Conservation (phyloP, 345 rosid species). For the Cardamine chenopodiifolia region DNA sequence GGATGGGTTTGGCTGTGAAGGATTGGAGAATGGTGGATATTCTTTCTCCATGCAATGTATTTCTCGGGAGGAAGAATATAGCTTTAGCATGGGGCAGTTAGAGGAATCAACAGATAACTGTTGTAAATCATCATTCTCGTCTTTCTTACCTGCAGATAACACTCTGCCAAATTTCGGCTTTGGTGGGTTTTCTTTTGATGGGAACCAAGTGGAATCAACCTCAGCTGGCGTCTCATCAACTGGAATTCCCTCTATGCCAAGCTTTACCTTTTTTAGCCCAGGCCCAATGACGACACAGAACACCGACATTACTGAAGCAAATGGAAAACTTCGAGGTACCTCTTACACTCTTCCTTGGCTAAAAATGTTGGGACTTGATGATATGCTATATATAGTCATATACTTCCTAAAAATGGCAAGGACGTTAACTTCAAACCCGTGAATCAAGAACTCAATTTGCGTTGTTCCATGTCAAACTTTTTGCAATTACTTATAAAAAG, state of each 20-base stretch:
- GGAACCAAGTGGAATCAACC: constrained; percentile 45
- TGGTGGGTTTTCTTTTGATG: constrained; percentile 64
- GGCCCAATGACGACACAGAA: constrained; percentile 33
- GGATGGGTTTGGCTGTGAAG: constrained; percentile 42
- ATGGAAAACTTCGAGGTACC: constrained; percentile 50
- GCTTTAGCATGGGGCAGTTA: constrained; percentile 52
- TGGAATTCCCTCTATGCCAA: constrained; percentile 64
- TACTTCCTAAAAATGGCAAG: constrained; percentile 5
- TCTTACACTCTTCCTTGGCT: constrained; percentile 4
- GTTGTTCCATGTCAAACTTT: not conserved
- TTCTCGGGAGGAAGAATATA: constrained; percentile 56
- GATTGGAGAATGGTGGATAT: constrained; percentile 47
- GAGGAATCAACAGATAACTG: constrained; percentile 45
- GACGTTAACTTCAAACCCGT: not conserved
- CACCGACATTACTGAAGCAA: constrained; percentile 34
- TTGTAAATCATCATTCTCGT: constrained; percentile 62
- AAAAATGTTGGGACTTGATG: constrained; percentile 1
- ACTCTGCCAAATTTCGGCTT: constrained; percentile 22
- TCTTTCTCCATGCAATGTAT: constrained; percentile 50
- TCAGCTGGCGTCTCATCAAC: constrained; percentile 40
- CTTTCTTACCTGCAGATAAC: constrained; percentile 47
- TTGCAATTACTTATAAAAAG: too few species aligned
- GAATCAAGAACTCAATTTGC: constrained; percentile 14
- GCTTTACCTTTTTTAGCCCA: constrained; percentile 67
- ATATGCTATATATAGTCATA: not conserved